These are phyloP conservation scores for Triticum timopheevii DNA, from an alignment of 176 grass and related monocot genomes.

Conservation along the genomic window DNA sequence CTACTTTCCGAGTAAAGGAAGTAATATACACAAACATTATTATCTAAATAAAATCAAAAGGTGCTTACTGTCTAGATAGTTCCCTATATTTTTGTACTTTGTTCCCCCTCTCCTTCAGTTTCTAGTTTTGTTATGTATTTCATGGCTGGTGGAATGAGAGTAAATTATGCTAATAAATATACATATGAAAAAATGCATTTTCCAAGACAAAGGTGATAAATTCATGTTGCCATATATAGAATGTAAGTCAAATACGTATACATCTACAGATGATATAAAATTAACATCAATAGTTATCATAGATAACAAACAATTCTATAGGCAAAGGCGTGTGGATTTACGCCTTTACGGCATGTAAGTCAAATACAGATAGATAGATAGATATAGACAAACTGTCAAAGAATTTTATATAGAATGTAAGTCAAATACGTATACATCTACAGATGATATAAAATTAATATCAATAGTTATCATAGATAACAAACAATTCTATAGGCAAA, in stretches of 20 bases:
- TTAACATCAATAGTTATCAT: background rate
- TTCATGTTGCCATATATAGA: background rate
- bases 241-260: background rate
- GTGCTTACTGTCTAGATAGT: background rate
- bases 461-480: background rate
- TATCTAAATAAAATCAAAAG: background rate
- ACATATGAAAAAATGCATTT: background rate
- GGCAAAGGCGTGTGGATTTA: background rate
- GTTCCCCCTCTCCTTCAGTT: background rate
- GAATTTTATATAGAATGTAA: background rate
- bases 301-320: background rate
- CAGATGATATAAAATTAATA: background rate
- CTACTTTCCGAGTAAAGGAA: background rate
- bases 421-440: background rate
- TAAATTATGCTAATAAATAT: background rate
- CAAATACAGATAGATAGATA: too few relatives aligned
- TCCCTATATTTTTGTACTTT: background rate
- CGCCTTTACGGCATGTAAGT: background rate
- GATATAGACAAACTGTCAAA: too few relatives aligned
- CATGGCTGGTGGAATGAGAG: background rate
- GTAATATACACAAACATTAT: background rate
- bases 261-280: background rate
- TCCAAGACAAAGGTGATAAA: background rate
- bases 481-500: background rate
- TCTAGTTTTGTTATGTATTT: constrained; percentile 2